Conservation (phyloP, 331 rosid species). For the Dryas integrifolia region DNA sequence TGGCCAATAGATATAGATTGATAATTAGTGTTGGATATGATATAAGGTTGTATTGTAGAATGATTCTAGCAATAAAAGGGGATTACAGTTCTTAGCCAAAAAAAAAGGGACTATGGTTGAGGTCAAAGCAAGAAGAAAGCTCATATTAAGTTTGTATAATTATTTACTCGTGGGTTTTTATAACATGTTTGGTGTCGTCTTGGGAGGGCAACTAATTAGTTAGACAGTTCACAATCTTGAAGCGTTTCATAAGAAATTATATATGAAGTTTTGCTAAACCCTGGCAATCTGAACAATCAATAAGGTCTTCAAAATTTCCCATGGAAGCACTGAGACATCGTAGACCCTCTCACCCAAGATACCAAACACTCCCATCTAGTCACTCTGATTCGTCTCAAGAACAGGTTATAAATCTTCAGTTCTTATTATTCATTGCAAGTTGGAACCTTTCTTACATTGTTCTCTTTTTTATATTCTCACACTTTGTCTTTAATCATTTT, state of each 20-base stretch:
- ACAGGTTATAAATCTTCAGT: background rate
- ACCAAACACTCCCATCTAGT: constrained; percentile 6
- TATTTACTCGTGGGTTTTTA: background rate
- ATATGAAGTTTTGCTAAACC: background rate
- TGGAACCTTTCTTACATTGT: background rate
- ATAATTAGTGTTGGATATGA: too few relatives aligned
- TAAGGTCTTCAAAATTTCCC: background rate
- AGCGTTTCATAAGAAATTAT: background rate
- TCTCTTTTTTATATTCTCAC: background rate
- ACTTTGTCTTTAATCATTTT: background rate
- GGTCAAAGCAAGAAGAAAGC: background rate
- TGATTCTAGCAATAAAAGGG: too few relatives aligned
- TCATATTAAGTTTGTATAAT: background rate
- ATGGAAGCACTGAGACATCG: constrained; percentile 15
- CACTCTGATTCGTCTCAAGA: constrained; percentile 5
- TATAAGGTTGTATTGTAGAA: too few relatives aligned
- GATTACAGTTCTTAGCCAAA: too few relatives aligned
- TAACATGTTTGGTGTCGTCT: background rate
- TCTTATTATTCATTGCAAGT: background rate
- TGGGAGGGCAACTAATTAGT: background rate
- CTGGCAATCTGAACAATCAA: constrained; percentile 7
- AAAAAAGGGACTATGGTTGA: background rate
- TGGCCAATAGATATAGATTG: too few relatives aligned
- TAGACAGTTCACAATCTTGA: background rate
- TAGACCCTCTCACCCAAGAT: constrained; percentile 1